Base-by-base conservation (phyloP, 2,329 filamentous ascomycete genomes). In the Elsinoe australis region DNA sequence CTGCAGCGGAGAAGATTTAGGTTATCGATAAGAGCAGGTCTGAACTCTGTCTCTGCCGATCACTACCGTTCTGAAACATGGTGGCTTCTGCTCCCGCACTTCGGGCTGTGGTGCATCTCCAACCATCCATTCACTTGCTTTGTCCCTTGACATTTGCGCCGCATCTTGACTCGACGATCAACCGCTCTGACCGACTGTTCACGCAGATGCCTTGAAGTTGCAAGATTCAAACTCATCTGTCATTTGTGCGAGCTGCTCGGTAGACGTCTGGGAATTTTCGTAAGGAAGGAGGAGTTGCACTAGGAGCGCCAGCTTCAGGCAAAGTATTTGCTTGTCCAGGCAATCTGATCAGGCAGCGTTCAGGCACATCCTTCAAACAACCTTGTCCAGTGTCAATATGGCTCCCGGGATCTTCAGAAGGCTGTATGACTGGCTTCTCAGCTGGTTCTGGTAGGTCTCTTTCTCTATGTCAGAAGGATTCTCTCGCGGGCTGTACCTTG, bases 381-480 rank as follows among this genome's bases (percentile, higher is more conserved):
- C n/a, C n/a, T 29, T 29, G 26, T 29, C 26, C 26, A 12, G 6
- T 29, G 8, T 18, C 65, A 74, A 56, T 69, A 96, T 96, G 89
- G 85, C 87, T 61, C n/a, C n/a, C n/a, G 85, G 87, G 59, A 73
- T 98, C 66, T 94, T 98, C 70, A 85, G 84, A 64, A 84, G 82
- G 71, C 83, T 98, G 68, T 96, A 96, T 75, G 92, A 96, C 79
- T 96, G 90, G 90, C 76, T 96, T 67, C 73, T 98, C 72, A 83
- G 90, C 74, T 85, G 92, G 62, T 96, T 98, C 71, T 98, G 92
- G 90, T 96, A 73, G 67, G 78, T 71, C n/a, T 19, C 14, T 14
- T 26, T 14, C 39, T 19, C n/a, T 2, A n/a, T 29, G 39, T 19
- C 17, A 4, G 36, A 10, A 41, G 26, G 39, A 32, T 44, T 24